A percentile compares a stretch with the other conserved stretches of the same genome.
phyloP scores from a whole-genome alignment of 2,329 filamentous ascomycete species.

The Fusarium nurragi region DNA sequence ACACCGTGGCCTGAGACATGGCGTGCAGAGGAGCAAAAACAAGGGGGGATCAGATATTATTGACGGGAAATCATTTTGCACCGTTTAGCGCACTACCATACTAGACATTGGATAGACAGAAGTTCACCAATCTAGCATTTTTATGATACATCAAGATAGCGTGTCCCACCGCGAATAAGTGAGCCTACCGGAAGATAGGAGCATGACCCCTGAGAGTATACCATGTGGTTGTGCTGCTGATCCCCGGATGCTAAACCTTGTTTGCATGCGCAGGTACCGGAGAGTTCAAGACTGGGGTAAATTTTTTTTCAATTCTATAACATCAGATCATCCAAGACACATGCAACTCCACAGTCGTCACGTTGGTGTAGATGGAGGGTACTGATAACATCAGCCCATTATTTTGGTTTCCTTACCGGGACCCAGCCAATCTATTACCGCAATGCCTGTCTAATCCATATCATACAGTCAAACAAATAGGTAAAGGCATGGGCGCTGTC shows the following conservation, averaged over 20 bases:
- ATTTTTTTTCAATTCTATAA: conserved; percentile 8
- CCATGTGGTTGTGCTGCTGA: conserved; percentile 1
- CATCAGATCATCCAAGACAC: conserved; percentile 6
- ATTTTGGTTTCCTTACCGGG: conserved; percentile 27
- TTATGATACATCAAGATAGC: conserved; percentile 3
- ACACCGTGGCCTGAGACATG: conserved; percentile 3
- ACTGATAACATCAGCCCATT: conserved; percentile 20
- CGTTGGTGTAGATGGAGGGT: conserved; percentile 5
- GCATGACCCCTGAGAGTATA: neutral
- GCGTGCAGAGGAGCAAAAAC: conserved; percentile 7
- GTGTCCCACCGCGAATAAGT: neutral
- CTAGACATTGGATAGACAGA: conserved; percentile 31
- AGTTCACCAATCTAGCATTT: conserved; percentile 32
- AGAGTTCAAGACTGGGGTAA: conserved; percentile 22
- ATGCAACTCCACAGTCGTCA: conserved; percentile 21
- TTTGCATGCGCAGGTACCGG: conserved; percentile 23
- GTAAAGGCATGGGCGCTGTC: conserved; percentile 32
- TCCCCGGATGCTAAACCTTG: conserved; percentile 18
- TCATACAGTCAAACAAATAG: conserved; percentile 44
- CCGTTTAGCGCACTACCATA: conserved; percentile 27
- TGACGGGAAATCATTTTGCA: conserved; percentile 16
- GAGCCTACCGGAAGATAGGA: neutral
- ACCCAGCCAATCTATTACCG: conserved; percentile 40
- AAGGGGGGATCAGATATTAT: conserved; percentile 1
- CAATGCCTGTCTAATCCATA: conserved; percentile 45